Base-by-base conservation (phyloP, 2,329 filamentous ascomycete genomes). In the Xylariaceae sp. region DNA sequence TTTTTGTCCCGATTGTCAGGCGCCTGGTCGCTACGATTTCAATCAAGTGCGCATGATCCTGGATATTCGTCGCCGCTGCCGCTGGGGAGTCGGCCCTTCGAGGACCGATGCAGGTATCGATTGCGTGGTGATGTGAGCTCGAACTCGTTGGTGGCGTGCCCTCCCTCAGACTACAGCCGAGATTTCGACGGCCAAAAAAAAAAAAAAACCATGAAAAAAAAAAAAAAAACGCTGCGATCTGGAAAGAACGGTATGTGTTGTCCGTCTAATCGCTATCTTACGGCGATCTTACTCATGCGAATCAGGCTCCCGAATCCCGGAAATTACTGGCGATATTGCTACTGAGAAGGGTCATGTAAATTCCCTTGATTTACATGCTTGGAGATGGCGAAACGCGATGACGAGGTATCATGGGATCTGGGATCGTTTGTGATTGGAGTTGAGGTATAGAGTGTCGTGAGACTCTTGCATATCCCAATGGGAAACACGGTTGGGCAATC, bases 11-110 rank as follows among this genome's bases (percentile, higher is more conserved):
- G 55, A 68, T 59, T 59, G 68, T 72, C 47, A 67, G 68, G 37
- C 78, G 75, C 57, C 77, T 73, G 37, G 65, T 68, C 35, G 51
- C 6, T 81, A 80, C 59, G 77, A 83, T 60, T 68, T 68, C 42
- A 79, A 82, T 63, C 58, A 64, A 50, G 62, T 75, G 27, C 72
- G 78, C 45, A 73, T 79, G 70, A 72, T 83, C 45, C 61, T 72
- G 44, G 61, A 67, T 31, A 71, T 77, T 62, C 70, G 70, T 27
- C 70, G 71, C 52, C 76, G 76, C 26, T 59, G 78, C 43, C 76
- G 76, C 43, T 74, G 76, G 71, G 79, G 80, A 0, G 47, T 67
- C 8, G 79, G 79, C 1, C 75, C 76, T 4, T 68, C 65, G 50
- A 67, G 59, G 57, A 45, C 57, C 26, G 73, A 76, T 46, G 58